Conservation (phyloP, 31 red algal species). For the Porphyra umbilicalis region DNA sequence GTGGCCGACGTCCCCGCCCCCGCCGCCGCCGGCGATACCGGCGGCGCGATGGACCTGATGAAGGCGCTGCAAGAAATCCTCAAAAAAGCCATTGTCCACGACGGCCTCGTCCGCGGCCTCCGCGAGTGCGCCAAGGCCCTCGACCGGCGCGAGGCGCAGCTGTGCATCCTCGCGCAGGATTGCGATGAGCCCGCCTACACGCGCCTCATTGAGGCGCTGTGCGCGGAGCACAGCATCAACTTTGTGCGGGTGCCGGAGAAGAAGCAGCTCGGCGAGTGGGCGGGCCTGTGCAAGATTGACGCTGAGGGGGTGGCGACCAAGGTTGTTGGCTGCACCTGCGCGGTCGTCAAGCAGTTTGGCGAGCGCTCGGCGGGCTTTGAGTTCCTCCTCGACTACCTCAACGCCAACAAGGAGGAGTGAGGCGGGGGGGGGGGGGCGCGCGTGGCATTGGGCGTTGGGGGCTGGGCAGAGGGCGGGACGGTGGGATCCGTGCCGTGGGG, state of each 20-base stretch:
- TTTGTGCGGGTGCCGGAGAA: slow-evolving; percentile 82
- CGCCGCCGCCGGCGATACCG: slow-evolving; percentile 36
- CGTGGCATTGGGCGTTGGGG: too few species aligned
- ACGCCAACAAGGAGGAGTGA: slow-evolving; percentile 58
- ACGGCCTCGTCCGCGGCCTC: slow-evolving; percentile 71
- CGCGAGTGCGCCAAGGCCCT: slow-evolving; percentile 74
- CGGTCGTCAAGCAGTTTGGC: slow-evolving; percentile 92
- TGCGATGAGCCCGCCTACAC: slow-evolving; percentile 80
- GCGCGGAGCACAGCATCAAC: slow-evolving; percentile 63
- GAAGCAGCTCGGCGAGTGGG: slow-evolving; percentile 96
- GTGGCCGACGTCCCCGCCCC: slow-evolving; percentile 27
- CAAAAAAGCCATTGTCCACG: slow-evolving; percentile 84
- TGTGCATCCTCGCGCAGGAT: slow-evolving; percentile 82
- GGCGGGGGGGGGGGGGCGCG: too few species aligned
- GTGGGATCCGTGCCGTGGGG: too few species aligned
- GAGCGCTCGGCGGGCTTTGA: slow-evolving; percentile 76
- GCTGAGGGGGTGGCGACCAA: slow-evolving; percentile 86
- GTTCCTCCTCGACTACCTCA: slow-evolving; percentile 84
- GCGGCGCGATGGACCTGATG: slow-evolving; percentile 81
- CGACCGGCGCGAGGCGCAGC: slow-evolving; percentile 71
- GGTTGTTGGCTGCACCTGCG: slow-evolving; percentile 72
- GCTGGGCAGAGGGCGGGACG: too few species aligned
- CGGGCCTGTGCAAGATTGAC: slow-evolving; percentile 92
- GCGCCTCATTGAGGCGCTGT: slow-evolving; percentile 79
- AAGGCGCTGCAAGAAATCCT: slow-evolving; percentile 91